Base-by-base conservation (phyloP, 139 green algal species). In the Coelastrella sp. region DNA sequence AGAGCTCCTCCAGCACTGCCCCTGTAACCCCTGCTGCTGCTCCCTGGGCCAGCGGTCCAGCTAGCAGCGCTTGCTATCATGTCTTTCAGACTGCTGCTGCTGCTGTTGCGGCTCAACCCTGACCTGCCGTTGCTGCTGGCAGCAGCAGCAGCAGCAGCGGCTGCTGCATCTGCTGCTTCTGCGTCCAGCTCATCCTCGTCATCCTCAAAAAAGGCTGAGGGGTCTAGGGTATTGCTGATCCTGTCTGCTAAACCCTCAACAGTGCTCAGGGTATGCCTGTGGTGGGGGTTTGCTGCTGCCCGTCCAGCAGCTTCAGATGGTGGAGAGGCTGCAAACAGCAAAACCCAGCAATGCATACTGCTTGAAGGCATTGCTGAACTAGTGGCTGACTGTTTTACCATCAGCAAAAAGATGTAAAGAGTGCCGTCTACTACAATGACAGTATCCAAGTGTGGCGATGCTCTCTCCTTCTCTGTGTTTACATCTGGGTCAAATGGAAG, bases 181-280 rank as follows among this genome's bases (percentile, higher is more conserved):
- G 87, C 82, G 10, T 86, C 73, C 1, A 87, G 22, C 8, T 82
- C 60, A 9, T 91, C 90, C 35, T 91, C 90, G 12, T 91, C 90
- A 27, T 91, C 85, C 4, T 85, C 57, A 27, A 91, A 92, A 70
- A 91, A 89, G 22, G 90, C 68, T 60, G 90, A 87, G 7, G 79
- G 79, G 60, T 92, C 90, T 11, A 92, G 14, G 12, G 17, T 49
- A 58, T 49, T 22, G 22, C 8, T 58, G 12, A 82, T 57, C 25
- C 59, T 60, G 4, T 81, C 84, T 75, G 73, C 75, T 17, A 84
- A n/a, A 9, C 19, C 27, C 11, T 75, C 74, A 14, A 81, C 20
- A 8, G 22, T 35, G 59, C 86, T 84, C 7, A 25, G 66, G 6
- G 65, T 78, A 56, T 82, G 70, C 9, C 72, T 22, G 22, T 82